phyloP scores from a whole-genome alignment of 768 basidiomycete species.

The Ramaria sp. region DNA sequence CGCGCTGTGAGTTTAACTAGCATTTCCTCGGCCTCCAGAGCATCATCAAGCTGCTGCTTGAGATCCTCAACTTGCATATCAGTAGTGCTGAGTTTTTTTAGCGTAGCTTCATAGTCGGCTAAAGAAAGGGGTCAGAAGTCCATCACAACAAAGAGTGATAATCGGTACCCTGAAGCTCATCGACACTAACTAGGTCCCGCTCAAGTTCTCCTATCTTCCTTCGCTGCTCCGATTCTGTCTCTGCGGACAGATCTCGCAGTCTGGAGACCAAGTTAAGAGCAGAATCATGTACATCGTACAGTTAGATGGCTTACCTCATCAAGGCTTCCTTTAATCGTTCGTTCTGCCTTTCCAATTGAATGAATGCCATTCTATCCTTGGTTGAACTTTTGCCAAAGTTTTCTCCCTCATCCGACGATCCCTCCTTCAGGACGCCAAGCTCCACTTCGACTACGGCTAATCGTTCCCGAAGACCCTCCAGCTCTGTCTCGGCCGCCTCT shows the following conservation, averaged over 20 bases:
- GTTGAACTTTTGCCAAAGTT: constrained; percentile 16
- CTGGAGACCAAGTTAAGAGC: constrained; percentile 26
- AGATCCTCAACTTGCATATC: constrained; percentile 90
- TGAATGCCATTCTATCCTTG: constrained; percentile 55
- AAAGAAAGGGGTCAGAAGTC: background rate
- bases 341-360: constrained; percentile 96
- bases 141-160: background rate
- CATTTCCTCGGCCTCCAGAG: constrained; percentile 92
- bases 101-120: constrained; percentile 73
- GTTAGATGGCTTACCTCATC: constrained; percentile 42
- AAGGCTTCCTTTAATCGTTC: constrained; percentile 92
- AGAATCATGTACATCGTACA: background rate
- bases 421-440: constrained; percentile 62
- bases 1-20: constrained; percentile 91
- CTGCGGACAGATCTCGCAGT: constrained; percentile 78
- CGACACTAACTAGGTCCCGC: constrained; percentile 67
- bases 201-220: constrained; percentile 79
- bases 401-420: constrained; percentile 21
- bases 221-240: constrained; percentile 79
- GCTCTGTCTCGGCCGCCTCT: constrained; percentile 65
- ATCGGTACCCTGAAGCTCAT: constrained; percentile 66
- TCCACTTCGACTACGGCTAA: constrained; percentile 77
- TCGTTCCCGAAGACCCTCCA: constrained; percentile 71
- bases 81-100: constrained; percentile 77
- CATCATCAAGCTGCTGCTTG: constrained; percentile 89